Evolutionary conservation across 2,329 filamentous ascomycete genomes (phyloP).

Genomic region (Neonectria hederae): DNA sequence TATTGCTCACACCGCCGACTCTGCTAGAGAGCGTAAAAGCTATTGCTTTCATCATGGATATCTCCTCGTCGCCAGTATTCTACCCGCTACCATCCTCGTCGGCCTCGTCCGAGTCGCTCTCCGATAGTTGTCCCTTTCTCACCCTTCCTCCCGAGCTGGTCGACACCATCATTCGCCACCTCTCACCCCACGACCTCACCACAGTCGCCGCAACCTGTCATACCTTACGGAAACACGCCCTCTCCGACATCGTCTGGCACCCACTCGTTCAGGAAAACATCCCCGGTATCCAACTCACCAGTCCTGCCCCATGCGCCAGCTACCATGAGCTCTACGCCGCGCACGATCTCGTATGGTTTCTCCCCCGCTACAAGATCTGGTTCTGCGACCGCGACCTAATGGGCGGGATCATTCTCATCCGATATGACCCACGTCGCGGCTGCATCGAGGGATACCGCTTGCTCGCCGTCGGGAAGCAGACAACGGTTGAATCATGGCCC

Average conservation of each 20-base stretch:
- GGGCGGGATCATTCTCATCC: conserved; percentile 79
- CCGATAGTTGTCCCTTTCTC: conserved; percentile 50
- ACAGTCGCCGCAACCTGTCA: conserved; percentile 69
- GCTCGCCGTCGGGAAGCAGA: conserved; percentile 68
- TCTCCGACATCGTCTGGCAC: conserved; percentile 77
- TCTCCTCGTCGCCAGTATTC: conserved; percentile 3
- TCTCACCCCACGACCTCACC: conserved; percentile 72
- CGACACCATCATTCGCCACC: conserved; percentile 72
- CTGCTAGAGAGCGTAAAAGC: not conserved
- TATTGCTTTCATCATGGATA: not conserved
- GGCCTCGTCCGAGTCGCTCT: not conserved
- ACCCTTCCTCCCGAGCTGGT: conserved; percentile 79
- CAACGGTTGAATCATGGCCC: conserved; percentile 70
- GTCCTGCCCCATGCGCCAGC: conserved; percentile 66
- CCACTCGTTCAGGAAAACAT: conserved; percentile 74
- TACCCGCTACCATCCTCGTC: conserved; percentile 4
- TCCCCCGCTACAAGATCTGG: conserved; percentile 84
- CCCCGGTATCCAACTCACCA: conserved; percentile 61
- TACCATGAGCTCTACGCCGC: conserved; percentile 78
- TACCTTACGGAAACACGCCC: conserved; percentile 65
- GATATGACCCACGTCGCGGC: conserved; percentile 77
- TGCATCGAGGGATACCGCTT: conserved; percentile 85
- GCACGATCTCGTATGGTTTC: conserved; percentile 86
- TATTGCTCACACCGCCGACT: not conserved
- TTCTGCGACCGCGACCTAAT: conserved; percentile 79